Evolutionary conservation across 495 filamentous ascomycete genomes (phyloP).

Genomic region (Penicillium soppii): DNA sequence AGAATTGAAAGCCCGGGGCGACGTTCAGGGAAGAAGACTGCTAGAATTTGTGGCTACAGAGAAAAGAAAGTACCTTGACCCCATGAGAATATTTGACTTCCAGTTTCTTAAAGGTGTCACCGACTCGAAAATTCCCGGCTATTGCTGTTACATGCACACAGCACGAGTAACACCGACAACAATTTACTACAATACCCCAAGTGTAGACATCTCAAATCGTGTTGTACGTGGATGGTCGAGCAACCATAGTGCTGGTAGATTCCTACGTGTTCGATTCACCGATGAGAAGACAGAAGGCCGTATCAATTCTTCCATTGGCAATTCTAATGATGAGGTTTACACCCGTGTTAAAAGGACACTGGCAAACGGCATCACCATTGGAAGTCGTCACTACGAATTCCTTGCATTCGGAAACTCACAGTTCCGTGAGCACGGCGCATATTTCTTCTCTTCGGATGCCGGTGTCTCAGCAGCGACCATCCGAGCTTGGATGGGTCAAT

Average conservation of each 20-base stretch:
- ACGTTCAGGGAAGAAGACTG: conserved; percentile 48
- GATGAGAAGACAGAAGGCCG: conserved; percentile 71
- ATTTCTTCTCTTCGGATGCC: conserved; percentile 72
- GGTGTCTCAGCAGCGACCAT: conserved; percentile 68
- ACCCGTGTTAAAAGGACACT: conserved; percentile 69
- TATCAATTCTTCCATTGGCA: conserved; percentile 55
- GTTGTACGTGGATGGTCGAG: conserved; percentile 71
- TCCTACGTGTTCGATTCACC: conserved; percentile 87
- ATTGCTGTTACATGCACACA: conserved; percentile 74
- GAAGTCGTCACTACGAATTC: conserved; percentile 79
- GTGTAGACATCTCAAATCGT: conserved; percentile 83
- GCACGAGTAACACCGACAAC: conserved; percentile 81
- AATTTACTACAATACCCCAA: conserved; percentile 73
- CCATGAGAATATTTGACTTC: conserved; percentile 71
- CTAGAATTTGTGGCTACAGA: conserved; percentile 63
- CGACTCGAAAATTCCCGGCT: conserved; percentile 57
- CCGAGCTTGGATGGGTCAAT: conserved; percentile 87
- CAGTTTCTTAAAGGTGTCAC: conserved; percentile 42
- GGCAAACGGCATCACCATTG: conserved; percentile 76
- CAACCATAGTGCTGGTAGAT: conserved; percentile 67
- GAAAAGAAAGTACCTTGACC: conserved; percentile 61
- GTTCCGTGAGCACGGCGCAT: conserved; percentile 88
- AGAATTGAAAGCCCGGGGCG: conserved; percentile 52
- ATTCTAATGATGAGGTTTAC: conserved; percentile 68
- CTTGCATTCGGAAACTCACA: conserved; percentile 96